phyloP scores from a whole-genome alignment of 192 early-diverging fungal genomes.

The Coemansia sp. region DNA sequence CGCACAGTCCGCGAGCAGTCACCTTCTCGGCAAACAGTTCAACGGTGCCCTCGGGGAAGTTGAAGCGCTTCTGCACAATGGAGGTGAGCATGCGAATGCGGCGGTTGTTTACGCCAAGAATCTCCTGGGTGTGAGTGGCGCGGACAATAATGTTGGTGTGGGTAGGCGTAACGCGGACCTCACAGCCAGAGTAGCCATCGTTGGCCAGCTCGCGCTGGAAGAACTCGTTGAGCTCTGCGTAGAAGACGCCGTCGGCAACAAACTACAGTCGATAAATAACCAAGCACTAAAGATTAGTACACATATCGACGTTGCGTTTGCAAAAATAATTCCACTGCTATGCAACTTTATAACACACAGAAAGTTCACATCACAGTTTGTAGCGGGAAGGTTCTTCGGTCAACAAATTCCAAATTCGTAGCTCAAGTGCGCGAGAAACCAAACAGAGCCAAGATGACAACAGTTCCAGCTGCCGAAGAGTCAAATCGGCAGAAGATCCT shows the following conservation, averaged over 20 bases:
- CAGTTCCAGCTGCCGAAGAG: no score
- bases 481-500: no score
- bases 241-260: slow-evolving; percentile 99
- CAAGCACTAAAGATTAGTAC: no score
- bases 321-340: no score
- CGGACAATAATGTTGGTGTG: slow-evolving; percentile 99
- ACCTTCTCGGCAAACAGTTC: slow-evolving; percentile 99
- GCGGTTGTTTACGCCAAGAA: slow-evolving; percentile 97
- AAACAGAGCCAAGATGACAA: no score
- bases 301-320: no score
- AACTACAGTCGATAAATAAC: slow-evolving; percentile 61
- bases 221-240: slow-evolving; percentile 99
- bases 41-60: slow-evolving; percentile 97
- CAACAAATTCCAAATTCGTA: no score
- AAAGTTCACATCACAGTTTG: no score
- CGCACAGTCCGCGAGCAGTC: slow-evolving; percentile 94
- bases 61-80: slow-evolving; percentile 99
- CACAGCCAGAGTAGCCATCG: slow-evolving; percentile 99
- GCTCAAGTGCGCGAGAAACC: no score
- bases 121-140: slow-evolving; percentile 96
- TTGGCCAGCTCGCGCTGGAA: slow-evolving; percentile 94
- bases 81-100: slow-evolving; percentile 98
- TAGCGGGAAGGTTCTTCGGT: no score
- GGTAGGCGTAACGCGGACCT: slow-evolving; percentile 98
- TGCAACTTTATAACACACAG: no score